Conservation (phyloP, 192 early-diverging fungal species). For the Pilaira anomala region DNA sequence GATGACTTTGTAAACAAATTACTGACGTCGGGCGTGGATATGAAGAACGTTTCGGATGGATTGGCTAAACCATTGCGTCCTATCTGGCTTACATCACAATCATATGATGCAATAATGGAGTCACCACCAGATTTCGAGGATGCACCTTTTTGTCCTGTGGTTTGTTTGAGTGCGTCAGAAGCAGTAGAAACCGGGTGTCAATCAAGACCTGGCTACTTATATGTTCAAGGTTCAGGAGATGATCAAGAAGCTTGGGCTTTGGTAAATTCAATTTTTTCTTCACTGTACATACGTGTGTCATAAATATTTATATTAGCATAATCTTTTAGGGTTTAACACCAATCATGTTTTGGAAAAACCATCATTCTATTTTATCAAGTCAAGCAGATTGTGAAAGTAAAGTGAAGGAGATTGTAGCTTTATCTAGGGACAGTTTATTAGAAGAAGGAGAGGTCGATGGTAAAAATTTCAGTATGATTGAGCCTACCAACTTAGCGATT, state of each 20-base stretch:
- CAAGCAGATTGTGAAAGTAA: constrained; percentile 36
- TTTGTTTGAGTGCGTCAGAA: constrained; percentile 75
- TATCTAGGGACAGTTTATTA: constrained; percentile 13
- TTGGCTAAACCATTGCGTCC: constrained; percentile 72
- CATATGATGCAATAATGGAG: constrained; percentile 36
- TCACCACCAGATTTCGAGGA: constrained; percentile 46
- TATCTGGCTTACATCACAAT: constrained; percentile 75
- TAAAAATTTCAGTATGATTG: constrained; percentile 49
- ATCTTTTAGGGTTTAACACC: constrained; percentile 54
- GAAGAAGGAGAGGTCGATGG: constrained; percentile 9
- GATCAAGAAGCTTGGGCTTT: constrained; percentile 84
- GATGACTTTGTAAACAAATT: constrained; percentile 56
- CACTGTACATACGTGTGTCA: neutral
- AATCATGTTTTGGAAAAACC: constrained; percentile 63
- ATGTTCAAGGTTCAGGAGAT: constrained; percentile 89
- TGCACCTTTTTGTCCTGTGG: constrained; percentile 65
- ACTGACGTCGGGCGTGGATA: constrained; percentile 46
- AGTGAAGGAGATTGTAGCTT: constrained; percentile 34
- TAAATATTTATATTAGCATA: constrained; percentile 6
- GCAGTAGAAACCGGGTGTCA: constrained; percentile 33
- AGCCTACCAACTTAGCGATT: constrained; percentile 60
- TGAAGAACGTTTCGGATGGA: constrained; percentile 19
- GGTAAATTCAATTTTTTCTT: constrained; percentile 24
- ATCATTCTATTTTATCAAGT: constrained; percentile 30
- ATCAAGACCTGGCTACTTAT: constrained; percentile 52